Conservation (phyloP, 1,284 basidiomycete species). For the Pterulicium gracile region DNA sequence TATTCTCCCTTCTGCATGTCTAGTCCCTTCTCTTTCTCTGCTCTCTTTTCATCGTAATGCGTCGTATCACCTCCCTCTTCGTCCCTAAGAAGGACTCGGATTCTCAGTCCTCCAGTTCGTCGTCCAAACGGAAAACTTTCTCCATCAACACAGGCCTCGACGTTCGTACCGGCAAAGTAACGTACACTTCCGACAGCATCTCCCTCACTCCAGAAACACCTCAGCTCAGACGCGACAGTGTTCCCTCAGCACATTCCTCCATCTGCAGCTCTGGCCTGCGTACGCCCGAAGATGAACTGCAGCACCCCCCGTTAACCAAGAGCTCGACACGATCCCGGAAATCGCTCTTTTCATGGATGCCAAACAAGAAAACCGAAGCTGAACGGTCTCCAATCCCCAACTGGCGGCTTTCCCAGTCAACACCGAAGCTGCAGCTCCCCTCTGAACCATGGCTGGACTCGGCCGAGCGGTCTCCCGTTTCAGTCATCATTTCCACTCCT, state of each 20-base stretch:
- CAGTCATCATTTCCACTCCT: too few relatives aligned
- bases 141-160: constrained; percentile 7
- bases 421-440: neutral
- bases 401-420: neutral
- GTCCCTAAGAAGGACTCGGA: constrained; percentile 42
- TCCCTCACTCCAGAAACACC: constrained; percentile 19
- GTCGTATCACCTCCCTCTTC: constrained; percentile 45
- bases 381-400: constrained; percentile 10
- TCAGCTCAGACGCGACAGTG: constrained; percentile 17
- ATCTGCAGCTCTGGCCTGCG: constrained; percentile 47
- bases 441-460: too few relatives aligned
- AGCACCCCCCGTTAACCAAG: constrained; percentile 22
- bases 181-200: constrained; percentile 11
- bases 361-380: constrained; percentile 26
- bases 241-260: constrained; percentile 31
- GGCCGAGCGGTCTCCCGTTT: too few relatives aligned
- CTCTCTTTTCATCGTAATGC: constrained; percentile 25
- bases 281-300: constrained; percentile 47
- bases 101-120: constrained; percentile 12
- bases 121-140: constrained; percentile 12
- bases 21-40: constrained; percentile 6
- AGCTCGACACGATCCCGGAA: constrained; percentile 17
- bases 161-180: constrained; percentile 3
- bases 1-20: neutral
- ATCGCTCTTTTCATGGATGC: constrained; percentile 42